Base-by-base conservation (phyloP, 2,329 filamentous ascomycete species). In the Pyricularia sp. region DNA sequence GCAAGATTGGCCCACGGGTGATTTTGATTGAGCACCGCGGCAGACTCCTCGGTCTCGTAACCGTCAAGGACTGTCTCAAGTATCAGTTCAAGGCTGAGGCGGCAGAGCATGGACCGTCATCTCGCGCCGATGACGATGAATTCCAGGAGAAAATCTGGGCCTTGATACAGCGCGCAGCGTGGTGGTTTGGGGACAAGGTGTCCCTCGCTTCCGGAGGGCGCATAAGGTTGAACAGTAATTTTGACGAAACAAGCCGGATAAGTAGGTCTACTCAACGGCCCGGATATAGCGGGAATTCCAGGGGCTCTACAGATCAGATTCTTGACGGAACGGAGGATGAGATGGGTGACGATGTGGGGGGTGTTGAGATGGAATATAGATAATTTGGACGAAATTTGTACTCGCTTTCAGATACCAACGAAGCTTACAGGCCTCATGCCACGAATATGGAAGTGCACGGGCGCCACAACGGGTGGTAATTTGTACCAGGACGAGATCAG, bases 11-110 rank as follows among this genome's bases (percentile, higher is more conserved):
- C 0, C 94, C 93, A 0, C 85, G 94, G 1, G 92, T 97, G 6
- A 93, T 99, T 62, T 82, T 99, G 3, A 88, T 97, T 53, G 94
- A 99, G 75, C 89, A 96, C 73, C 89, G 90, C 66, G 94, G 94
- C 16, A 85, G 85, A 62, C 82, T 99, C 1, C 85, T 84, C 0
- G 94, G 94, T 0, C 81, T 99, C 0, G 90, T 99, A 0, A 99
- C 94, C 0, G 90, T 97, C 67, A 99, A 99, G 75, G 94, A 99
- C 74, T 97, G 94, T 70, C 79, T 99, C 65, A 96, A 94, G 74
- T 97, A 96, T 72, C 93, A 99, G 75, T 96, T 97, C 83, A 96
- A 94, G 78, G 91, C 90, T 0, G 94, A 99, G 75, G 90, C 90
- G 9, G 86, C 89, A 57, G 92, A 94, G 75, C 87, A 90, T 70